Conservation (phyloP, 192 early-diverging fungal species). For the Entrophospora sp. region DNA sequence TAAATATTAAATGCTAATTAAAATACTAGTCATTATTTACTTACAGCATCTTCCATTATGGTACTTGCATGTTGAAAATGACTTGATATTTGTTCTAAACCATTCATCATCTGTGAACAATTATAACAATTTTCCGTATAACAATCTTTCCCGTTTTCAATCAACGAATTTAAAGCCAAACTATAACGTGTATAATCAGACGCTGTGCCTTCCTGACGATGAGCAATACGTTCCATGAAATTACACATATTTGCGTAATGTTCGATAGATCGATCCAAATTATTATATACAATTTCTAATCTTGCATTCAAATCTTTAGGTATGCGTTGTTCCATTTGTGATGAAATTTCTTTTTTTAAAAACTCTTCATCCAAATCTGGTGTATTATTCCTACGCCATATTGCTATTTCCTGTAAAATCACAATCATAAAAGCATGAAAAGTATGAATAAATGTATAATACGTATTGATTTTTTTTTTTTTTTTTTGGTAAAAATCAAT, state of each 20-base stretch:
- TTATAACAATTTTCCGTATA: constrained; percentile 45
- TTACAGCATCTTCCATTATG: constrained; percentile 28
- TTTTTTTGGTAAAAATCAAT: not conserved
- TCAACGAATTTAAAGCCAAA: constrained; percentile 40
- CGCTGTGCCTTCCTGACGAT: constrained; percentile 46
- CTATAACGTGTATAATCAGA: constrained; percentile 51
- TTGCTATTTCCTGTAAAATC: constrained; percentile 42
- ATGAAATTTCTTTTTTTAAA: constrained; percentile 26
- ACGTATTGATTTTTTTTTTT: no score
- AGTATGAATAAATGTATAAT: not conserved
- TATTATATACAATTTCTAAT: constrained; percentile 35
- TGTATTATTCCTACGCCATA: constrained; percentile 47
- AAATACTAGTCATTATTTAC: constrained; percentile 5
- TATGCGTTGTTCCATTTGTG: constrained; percentile 32
- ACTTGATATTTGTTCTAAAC: constrained; percentile 26
- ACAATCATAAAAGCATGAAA: not conserved
- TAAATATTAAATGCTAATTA: no score
- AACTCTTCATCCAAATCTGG: constrained; percentile 51
- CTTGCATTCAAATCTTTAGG: constrained; percentile 47
- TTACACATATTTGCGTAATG: constrained; percentile 54
- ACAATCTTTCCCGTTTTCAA: constrained; percentile 46
- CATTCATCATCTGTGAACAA: constrained; percentile 41
- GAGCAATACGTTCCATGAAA: constrained; percentile 53
- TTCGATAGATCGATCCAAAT: constrained; percentile 40
- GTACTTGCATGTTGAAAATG: constrained; percentile 24